These are phyloP conservation scores for Amanita rimosa DNA, from an alignment of 768 basidiomycete genomes.

Conservation along the genomic window DNA sequence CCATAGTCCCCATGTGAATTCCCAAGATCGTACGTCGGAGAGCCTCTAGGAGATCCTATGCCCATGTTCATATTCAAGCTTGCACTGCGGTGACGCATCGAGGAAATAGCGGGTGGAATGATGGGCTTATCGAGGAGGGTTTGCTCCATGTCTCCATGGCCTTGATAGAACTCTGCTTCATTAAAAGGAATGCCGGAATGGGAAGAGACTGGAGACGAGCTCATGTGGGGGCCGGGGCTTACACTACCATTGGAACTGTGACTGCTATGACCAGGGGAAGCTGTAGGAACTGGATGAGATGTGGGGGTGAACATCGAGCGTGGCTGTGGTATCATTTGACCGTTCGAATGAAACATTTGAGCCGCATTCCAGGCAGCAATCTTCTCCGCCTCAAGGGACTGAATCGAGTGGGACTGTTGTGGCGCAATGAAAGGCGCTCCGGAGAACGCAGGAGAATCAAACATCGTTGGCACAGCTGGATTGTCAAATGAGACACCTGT, in stretches of 20 bases:
- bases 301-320: constrained; percentile 15
- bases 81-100: constrained; percentile 2
- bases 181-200: constrained; percentile 3
- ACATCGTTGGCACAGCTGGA: constrained; percentile 7
- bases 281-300: constrained; percentile 11
- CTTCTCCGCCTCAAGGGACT: constrained; percentile 10
- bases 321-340: constrained; percentile 12
- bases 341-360: constrained; percentile 7
- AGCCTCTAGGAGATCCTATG: background rate
- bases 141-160: background rate
- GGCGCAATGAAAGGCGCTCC: constrained; percentile 5
- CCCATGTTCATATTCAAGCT: constrained; percentile 1
- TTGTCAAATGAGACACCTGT: constrained; percentile 6
- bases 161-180: constrained; percentile 6
- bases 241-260: constrained; percentile 4
- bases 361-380: constrained; percentile 14
- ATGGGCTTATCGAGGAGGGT: background rate
- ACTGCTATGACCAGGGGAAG: constrained; percentile 6
- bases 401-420: background rate
- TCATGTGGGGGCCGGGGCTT: constrained; percentile 7
- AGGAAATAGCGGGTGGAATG: constrained; percentile 1
- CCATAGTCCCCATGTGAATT: background rate
- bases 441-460: constrained; percentile 7
- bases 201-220: constrained; percentile 4
- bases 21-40: constrained; percentile 1